phyloP scores from a whole-genome alignment of 1,139 yeast species.

The Yamadazyma dushanensis region DNA sequence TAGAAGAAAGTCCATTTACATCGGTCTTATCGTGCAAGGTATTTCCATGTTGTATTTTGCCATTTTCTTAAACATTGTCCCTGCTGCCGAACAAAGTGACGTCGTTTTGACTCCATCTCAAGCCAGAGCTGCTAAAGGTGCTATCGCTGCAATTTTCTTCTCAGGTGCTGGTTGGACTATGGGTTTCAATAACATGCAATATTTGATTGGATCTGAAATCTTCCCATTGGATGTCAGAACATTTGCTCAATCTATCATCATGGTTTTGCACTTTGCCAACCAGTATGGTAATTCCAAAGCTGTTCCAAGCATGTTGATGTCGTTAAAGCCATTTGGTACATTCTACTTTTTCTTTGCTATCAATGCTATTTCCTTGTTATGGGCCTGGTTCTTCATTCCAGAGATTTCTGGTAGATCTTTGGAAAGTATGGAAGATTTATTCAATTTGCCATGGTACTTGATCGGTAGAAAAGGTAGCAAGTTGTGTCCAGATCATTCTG shows the following conservation, averaged over 20 bases:
- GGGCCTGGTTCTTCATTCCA: conserved; percentile 56
- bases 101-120: conserved; percentile 29
- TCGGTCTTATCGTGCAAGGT: conserved; percentile 39
- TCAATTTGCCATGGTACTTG: conserved; percentile 58
- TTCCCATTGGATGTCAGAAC: conserved; percentile 57
- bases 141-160: conserved; percentile 53
- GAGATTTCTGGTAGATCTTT: conserved; percentile 54
- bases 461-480: conserved; percentile 54
- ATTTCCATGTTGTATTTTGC: conserved; percentile 40
- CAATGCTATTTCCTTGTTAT: conserved; percentile 38
- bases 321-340: conserved; percentile 52
- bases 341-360: conserved; percentile 55
- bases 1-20: conserved; percentile 39
- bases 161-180: conserved; percentile 63
- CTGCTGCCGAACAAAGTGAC: conserved; percentile 37
- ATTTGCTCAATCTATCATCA: conserved; percentile 53
- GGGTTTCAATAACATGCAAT: conserved; percentile 63
- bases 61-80: conserved; percentile 47
- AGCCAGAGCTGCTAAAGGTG: conserved; percentile 45
- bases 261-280: conserved; percentile 60
- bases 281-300: conserved; percentile 65
- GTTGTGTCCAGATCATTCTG: conserved; percentile 56
- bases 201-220: conserved; percentile 58
- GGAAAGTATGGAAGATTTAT: conserved; percentile 59
- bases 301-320: conserved; percentile 50